These are phyloP conservation scores for Termitomyces sp. DNA, from an alignment of 768 basidiomycete genomes.

Conservation along the genomic window DNA sequence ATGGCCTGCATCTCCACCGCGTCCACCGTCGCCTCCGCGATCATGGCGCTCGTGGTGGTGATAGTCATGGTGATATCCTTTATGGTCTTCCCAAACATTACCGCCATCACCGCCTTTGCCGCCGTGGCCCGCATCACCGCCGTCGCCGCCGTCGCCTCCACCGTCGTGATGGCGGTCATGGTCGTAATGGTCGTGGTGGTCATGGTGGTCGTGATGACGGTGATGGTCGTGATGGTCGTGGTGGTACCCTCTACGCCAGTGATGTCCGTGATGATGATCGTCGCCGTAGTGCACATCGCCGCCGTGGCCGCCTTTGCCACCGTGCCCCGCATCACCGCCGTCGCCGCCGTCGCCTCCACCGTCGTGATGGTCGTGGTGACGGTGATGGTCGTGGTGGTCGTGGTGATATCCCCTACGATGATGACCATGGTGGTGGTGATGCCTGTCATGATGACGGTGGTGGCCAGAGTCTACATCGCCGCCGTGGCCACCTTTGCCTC, in stretches of 20 bases:
- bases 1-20: conserved; percentile 1
- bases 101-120: neutral
- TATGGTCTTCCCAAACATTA: neutral
- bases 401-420: neutral
- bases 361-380: neutral
- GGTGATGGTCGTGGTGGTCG: neutral
- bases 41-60: neutral
- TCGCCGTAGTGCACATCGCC: neutral
- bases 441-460: neutral
- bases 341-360: neutral
- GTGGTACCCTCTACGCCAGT: neutral
- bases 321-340: neutral
- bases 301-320: neutral
- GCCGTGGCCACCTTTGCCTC: neutral
- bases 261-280: neutral
- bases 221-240: neutral
- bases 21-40: neutral
- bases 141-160: neutral
- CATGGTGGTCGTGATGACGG: too few species aligned
- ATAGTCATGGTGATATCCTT: neutral
- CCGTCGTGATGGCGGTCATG: too few species aligned
- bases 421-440: neutral
- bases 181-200: neutral
- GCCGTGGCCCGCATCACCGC: neutral
- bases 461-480: neutral